Conservation (phyloP, 140 eudicot genomes). For the Flaveria floridana region DNA sequence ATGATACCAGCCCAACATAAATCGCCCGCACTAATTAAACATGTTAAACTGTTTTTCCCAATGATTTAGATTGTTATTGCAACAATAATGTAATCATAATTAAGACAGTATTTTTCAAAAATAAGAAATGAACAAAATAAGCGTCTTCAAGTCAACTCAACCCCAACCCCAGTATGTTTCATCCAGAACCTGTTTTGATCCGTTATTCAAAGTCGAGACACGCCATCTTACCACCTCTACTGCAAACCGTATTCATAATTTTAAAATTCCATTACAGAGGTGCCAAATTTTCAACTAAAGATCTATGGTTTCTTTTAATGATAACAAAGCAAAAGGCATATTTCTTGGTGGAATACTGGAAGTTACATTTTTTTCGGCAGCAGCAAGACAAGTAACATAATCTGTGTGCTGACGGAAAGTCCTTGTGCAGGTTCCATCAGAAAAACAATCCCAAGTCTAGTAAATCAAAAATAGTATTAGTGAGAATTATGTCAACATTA, state of each 20-base stretch:
- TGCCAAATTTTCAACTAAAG: neutral
- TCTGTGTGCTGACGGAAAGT: conserved; percentile 85
- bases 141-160: neutral
- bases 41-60: neutral
- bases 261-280: neutral
- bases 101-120: neutral
- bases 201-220: neutral
- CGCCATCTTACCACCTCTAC: neutral
- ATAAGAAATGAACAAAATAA: neutral
- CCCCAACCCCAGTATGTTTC: neutral
- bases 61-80: neutral
- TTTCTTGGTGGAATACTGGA: neutral
- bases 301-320: neutral
- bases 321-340: conserved; percentile 7
- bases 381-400: conserved; percentile 87
- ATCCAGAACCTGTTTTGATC: neutral
- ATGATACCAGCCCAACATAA: neutral
- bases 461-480: conserved; percentile 1
- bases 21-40: neutral
- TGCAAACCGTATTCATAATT: neutral
- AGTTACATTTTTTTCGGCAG: conserved; percentile 67
- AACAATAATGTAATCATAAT: neutral
- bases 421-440: conserved; percentile 67
- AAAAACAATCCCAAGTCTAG: conserved; percentile 73
- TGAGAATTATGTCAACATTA: conserved; percentile 6